Conservation (phyloP, 139 green algal species). For the Chlorella vulgaris region DNA sequence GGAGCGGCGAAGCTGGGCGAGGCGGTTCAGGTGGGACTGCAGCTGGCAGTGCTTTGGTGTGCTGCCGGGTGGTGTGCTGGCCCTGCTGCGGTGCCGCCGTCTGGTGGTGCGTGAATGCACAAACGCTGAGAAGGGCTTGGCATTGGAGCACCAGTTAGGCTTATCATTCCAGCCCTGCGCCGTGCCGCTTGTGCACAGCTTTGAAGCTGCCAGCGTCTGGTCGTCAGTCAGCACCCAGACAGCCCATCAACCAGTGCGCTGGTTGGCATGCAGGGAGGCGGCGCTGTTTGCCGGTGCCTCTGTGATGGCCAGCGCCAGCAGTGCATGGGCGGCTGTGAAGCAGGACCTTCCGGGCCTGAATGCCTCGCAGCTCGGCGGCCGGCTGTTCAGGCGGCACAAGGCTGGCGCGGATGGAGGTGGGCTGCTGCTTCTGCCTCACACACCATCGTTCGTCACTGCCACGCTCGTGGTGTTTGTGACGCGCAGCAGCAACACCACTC, state of each 20-base stretch:
- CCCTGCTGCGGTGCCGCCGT: too few relatives aligned
- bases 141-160: neutral
- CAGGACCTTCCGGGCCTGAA: neutral
- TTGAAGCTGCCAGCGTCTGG: too few relatives aligned
- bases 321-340: neutral
- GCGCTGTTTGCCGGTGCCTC: neutral
- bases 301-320: neutral
- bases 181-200: too few relatives aligned
- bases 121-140: neutral
- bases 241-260: neutral
- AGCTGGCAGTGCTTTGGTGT: neutral
- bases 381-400: neutral
- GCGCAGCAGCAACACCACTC: neutral
- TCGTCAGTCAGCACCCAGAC: too few relatives aligned
- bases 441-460: neutral
- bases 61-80: neutral
- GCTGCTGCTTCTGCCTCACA: neutral
- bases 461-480: neutral
- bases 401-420: neutral
- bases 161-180: too few relatives aligned
- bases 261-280: neutral
- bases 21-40: neutral
- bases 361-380: neutral
- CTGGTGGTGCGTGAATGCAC: neutral
- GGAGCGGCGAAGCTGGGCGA: conserved; percentile 17